Percentiles rank a stretch among this genome's conserved stretches.
phyloP scores from a whole-genome alignment of 2,329 filamentous ascomycete genomes.

The Laburnicola sp. region DNA sequence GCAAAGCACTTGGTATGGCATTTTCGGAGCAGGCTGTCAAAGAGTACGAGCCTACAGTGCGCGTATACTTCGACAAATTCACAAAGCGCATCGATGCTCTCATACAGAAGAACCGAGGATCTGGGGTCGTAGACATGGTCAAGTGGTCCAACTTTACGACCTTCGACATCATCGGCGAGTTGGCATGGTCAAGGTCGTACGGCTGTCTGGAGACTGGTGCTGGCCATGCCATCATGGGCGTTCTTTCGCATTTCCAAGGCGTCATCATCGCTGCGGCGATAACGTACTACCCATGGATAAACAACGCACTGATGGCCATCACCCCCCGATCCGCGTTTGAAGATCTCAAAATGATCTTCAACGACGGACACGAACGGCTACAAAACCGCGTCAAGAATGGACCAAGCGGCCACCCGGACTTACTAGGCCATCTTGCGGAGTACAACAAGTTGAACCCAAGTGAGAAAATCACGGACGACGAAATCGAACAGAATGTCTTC shows the following conservation, averaged over 20 bases:
- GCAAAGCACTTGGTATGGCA: constrained; percentile 36
- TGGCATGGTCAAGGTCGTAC: constrained; percentile 54
- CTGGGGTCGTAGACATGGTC: constrained; percentile 15
- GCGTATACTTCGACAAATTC: constrained; percentile 9
- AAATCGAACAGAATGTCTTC: constrained; percentile 36
- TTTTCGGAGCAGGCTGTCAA: constrained; percentile 39
- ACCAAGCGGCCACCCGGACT: constrained; percentile 14
- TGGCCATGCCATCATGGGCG: constrained; percentile 13
- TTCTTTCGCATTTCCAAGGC: constrained; percentile 18
- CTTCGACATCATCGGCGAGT: constrained; percentile 42
- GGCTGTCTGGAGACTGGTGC: constrained; percentile 13
- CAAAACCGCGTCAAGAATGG: constrained; percentile 1
- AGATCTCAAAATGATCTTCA: constrained; percentile 13
- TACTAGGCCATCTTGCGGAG: constrained; percentile 16
- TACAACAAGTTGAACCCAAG: constrained; percentile 12
- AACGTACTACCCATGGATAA: constrained; percentile 12
- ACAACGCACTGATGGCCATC: constrained; percentile 6
- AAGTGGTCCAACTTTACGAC: constrained; percentile 15
- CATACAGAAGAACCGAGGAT: constrained; percentile 1
- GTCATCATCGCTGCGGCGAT: constrained; percentile 8
- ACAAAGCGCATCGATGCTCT: constrained; percentile 1
- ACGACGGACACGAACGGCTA: constrained; percentile 11
- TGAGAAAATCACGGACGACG: constrained; percentile 7
- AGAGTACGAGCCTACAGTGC: constrained; percentile 13
- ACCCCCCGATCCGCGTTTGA: constrained; percentile 15